These are phyloP conservation scores for Beauveria australis DNA, from an alignment of 2,329 filamentous ascomycete species.

Conservation along the genomic window DNA sequence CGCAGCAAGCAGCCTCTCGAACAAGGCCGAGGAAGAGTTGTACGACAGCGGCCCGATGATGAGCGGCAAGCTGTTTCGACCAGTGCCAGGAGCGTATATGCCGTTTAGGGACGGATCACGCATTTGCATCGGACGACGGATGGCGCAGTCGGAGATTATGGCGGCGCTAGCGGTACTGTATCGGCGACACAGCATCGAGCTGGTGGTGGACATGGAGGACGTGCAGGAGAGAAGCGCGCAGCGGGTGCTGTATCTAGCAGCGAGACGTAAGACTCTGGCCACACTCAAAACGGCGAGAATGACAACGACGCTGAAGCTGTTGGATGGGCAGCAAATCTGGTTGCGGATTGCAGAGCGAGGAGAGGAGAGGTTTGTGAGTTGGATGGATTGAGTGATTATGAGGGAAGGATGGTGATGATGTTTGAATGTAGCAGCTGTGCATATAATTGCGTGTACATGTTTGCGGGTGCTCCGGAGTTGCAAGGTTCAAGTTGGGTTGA, in stretches of 20 bases:
- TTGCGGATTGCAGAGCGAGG: slow-evolving; percentile 62
- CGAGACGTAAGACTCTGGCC: slow-evolving; percentile 44
- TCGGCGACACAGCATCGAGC: slow-evolving; percentile 57
- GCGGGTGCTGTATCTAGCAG: slow-evolving; percentile 50
- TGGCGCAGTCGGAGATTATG: slow-evolving; percentile 52
- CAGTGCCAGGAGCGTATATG: slow-evolving; percentile 45
- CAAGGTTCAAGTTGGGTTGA: too few species aligned
- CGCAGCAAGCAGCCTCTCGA: slow-evolving; percentile 10
- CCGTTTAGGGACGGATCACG: slow-evolving; percentile 52
- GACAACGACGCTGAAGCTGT: slow-evolving; percentile 66
- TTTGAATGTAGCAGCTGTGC: background rate
- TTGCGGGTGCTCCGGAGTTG: too few species aligned
- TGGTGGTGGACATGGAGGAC: slow-evolving; percentile 55
- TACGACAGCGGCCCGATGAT: slow-evolving; percentile 56
- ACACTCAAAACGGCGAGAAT: slow-evolving; percentile 48
- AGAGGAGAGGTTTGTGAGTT: slow-evolving; percentile 52
- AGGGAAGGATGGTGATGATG: background rate
- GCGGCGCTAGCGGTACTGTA: slow-evolving; percentile 47
- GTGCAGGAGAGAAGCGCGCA: slow-evolving; percentile 29
- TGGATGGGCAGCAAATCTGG: slow-evolving; percentile 50
- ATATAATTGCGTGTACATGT: too few species aligned
- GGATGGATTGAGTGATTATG: background rate
- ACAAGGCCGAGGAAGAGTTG: slow-evolving; percentile 31
- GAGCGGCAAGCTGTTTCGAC: slow-evolving; percentile 52
- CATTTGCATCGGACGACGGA: slow-evolving; percentile 48